Evolutionary conservation across 1,139 yeast genomes (phyloP), one percentile per base, ranked within the genome.

Genomic region (Taphrina sp.): DNA sequence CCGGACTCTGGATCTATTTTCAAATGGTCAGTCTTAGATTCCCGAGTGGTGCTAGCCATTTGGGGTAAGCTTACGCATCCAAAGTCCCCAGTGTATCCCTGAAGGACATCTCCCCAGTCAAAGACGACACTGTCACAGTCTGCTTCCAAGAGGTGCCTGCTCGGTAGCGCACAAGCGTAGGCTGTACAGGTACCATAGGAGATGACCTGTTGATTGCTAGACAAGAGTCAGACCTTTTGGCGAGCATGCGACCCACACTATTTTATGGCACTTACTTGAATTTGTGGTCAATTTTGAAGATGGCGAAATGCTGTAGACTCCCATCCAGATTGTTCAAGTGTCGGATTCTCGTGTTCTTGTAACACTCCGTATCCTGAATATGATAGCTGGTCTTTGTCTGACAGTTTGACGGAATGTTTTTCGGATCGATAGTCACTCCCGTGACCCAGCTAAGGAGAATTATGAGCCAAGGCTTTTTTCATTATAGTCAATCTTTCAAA

Each of bases 281-380:
- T 2, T 41, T 3, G 24, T 28, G 34, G 23, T 41, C 45, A 41
- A 41, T 12, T 5, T 41, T 26, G 35, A 41, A 41, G 35, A 14
- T 14, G 5, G 45, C 33, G 26, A 41, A 41, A 14, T 33, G 28
- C 35, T 41, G 45, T 10, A 41, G 35, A n/a, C n/a, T n/a, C 5
- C 45, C 45, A 26, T n/a, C 8, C 14, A 26, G 35, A 8, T 16
- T 3, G 23, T 33, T 41, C 4, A 14, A 10, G 45, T 41, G 45
- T 12, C 28, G 45, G 7, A 41, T 35, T 26, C 45, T 24, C n/a
- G 28, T 35, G 14, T 41, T 41, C 35, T 41, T 41, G 45, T 41
- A 41, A 23, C 45, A 41, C 22, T 41, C 45, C 7, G 45, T 17
- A 14, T 41, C 45, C 16, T 41, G 45, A 16, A 41, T 41, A 33